Conservation (phyloP, 331 rosid genomes). For the Malus hybrid region DNA sequence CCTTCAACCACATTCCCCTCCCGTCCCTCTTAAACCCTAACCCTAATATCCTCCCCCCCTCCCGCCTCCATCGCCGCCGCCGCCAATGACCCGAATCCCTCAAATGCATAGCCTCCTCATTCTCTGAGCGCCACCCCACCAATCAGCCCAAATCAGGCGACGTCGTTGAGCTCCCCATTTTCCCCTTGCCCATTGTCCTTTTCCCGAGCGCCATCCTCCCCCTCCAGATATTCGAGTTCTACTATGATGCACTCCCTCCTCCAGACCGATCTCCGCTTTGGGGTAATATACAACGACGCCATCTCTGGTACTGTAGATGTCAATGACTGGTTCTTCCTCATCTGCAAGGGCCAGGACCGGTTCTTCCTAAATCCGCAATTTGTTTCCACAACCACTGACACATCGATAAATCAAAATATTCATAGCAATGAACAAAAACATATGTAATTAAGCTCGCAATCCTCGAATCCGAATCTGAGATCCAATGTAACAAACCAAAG, state of each 20-base stretch:
- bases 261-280: conserved; percentile 95
- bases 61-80: conserved; percentile 14
- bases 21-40: conserved; percentile 23
- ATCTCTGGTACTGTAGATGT: conserved; percentile 74
- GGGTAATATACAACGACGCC: conserved; percentile 77
- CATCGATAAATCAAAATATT: not conserved
- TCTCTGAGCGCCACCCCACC: conserved; percentile 73
- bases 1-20: conserved; percentile 31
- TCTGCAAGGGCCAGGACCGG: conserved; percentile 22
- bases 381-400: not conserved
- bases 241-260: conserved; percentile 99
- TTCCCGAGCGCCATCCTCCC: conserved; percentile 97
- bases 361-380: not conserved
- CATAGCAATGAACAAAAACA: not conserved
- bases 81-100: conserved; percentile 29
- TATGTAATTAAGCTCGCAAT: not conserved
- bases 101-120: conserved; percentile 78
- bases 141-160: conserved; percentile 70
- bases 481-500: not conserved
- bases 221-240: conserved; percentile 94
- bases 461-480: conserved; percentile 9
- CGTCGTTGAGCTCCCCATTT: conserved; percentile 82
- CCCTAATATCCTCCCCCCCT: conserved; percentile 32
- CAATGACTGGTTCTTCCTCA: conserved; percentile 87
- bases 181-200: conserved; percentile 82